These are phyloP conservation scores for Aspergillus oerlinghausenensis DNA, from an alignment of 2,329 filamentous ascomycete species.

Conservation along the genomic window DNA sequence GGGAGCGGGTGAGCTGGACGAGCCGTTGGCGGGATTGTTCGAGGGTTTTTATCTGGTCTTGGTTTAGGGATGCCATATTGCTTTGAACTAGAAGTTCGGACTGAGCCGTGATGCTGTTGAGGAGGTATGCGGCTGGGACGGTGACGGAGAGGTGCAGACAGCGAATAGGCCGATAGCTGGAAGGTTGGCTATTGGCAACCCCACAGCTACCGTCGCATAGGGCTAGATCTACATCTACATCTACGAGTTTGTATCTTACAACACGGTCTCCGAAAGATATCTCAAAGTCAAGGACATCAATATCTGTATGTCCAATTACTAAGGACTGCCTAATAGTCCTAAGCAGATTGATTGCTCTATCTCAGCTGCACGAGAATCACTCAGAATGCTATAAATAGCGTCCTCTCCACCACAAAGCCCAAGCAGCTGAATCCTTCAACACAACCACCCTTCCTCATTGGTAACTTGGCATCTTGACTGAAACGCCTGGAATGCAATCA, in stretches of 20 bases:
- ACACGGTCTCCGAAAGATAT: neutral
- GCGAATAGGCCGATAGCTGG: neutral
- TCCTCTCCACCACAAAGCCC: neutral
- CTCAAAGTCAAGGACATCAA: neutral
- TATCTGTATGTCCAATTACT: neutral
- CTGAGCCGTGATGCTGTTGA: neutral
- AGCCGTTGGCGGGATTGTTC: constrained; percentile 67
- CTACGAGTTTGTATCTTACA: too few species aligned
- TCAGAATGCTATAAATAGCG: neutral
- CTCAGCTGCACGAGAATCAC: neutral
- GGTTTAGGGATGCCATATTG: constrained; percentile 35
- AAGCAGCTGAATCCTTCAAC: neutral
- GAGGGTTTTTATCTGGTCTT: constrained; percentile 55
- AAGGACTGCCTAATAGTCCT: neutral
- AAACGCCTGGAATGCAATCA: neutral
- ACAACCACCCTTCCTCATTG: neutral
- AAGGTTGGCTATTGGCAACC: neutral
- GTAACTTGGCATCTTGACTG: neutral
- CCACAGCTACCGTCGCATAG: neutral
- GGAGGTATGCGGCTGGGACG: neutral
- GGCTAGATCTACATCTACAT: neutral
- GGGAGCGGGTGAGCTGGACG: constrained; percentile 63
- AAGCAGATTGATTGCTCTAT: neutral
- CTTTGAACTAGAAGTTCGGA: neutral
- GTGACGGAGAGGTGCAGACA: neutral